Conservation (phyloP, 2,329 filamentous ascomycete species). For the Podosphaera leucotricha region DNA sequence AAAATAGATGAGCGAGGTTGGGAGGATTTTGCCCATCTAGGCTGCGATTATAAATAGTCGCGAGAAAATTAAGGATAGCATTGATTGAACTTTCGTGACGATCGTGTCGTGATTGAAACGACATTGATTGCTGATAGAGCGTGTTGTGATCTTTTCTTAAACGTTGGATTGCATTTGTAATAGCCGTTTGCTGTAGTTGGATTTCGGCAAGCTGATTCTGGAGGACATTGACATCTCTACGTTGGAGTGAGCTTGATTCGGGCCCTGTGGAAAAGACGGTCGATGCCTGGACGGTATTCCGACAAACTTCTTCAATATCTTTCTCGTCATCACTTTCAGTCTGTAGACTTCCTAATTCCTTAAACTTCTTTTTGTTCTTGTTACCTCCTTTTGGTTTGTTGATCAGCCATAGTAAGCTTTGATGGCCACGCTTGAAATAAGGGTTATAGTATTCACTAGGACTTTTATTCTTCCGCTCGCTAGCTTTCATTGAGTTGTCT, state of each 20-base stretch:
- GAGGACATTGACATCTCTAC: constrained; percentile 55
- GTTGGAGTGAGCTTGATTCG: constrained; percentile 24
- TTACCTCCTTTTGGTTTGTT: constrained; percentile 70
- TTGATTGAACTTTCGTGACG: constrained; percentile 98
- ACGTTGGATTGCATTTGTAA: constrained; percentile 58
- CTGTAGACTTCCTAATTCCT: constrained; percentile 38
- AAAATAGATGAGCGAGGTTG: constrained; percentile 67
- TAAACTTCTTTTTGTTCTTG: constrained; percentile 29
- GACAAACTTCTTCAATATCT: constrained; percentile 16
- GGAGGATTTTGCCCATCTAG: constrained; percentile 61
- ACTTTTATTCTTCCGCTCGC: constrained; percentile 90
- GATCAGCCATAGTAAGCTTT: constrained; percentile 84
- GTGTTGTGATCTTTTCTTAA: constrained; percentile 71
- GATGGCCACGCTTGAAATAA: constrained; percentile 81
- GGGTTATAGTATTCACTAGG: constrained; percentile 96
- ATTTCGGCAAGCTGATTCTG: constrained; percentile 62
- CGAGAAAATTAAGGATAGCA: constrained; percentile 90
- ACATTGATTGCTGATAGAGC: constrained; percentile 65
- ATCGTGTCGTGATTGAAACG: constrained; percentile 78
- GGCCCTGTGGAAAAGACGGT: constrained; percentile 16
- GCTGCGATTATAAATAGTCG: constrained; percentile 87
- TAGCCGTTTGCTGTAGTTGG: constrained; percentile 66
- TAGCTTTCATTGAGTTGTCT: constrained; percentile 93
- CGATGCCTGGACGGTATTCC: constrained; percentile 22
- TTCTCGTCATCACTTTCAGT: constrained; percentile 44